These are phyloP conservation scores for Ophiostoma angusticollis DNA, from an alignment of 2,329 filamentous ascomycete genomes.

Conservation along the genomic window DNA sequence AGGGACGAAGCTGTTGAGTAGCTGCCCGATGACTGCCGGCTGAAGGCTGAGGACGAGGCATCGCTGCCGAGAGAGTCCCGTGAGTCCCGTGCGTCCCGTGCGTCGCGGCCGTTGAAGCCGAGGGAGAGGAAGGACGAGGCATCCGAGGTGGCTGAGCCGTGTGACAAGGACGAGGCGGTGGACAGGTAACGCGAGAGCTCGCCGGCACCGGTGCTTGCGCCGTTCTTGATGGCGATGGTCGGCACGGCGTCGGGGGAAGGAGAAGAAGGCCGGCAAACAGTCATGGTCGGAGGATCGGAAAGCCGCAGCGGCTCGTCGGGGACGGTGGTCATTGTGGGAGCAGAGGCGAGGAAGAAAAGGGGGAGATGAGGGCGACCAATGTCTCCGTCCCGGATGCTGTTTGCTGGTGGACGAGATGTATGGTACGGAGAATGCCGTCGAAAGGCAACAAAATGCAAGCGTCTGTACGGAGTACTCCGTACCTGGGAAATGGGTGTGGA, in stretches of 20 bases:
- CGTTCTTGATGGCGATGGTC: constrained; percentile 32
- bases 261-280: constrained; percentile 38
- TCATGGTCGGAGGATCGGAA: constrained; percentile 1
- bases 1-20: constrained; percentile 31
- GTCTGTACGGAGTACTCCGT: too few species aligned
- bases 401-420: too few species aligned
- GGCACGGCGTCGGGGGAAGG: constrained; percentile 54
- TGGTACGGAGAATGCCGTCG: too few species aligned
- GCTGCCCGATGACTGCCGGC: constrained; percentile 52
- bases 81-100: too few species aligned
- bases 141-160: constrained; percentile 37
- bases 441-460: too few species aligned
- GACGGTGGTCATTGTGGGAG: constrained; percentile 23
- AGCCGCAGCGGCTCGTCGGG: constrained; percentile 19
- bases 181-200: constrained; percentile 53
- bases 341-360: too few species aligned
- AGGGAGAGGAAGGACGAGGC: constrained; percentile 43
- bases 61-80: constrained; percentile 42
- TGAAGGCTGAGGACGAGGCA: constrained; percentile 30
- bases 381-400: too few species aligned
- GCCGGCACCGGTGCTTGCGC: constrained; percentile 28
- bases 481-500: too few species aligned
- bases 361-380: too few species aligned
- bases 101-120: constrained; percentile 32
- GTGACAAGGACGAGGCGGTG: constrained; percentile 43